A percentile compares a stretch with the other conserved stretches of the same genome.
These are phyloP conservation scores for Penicillium sp. DNA, from an alignment of 2,329 filamentous ascomycete species.

Conservation along the genomic window DNA sequence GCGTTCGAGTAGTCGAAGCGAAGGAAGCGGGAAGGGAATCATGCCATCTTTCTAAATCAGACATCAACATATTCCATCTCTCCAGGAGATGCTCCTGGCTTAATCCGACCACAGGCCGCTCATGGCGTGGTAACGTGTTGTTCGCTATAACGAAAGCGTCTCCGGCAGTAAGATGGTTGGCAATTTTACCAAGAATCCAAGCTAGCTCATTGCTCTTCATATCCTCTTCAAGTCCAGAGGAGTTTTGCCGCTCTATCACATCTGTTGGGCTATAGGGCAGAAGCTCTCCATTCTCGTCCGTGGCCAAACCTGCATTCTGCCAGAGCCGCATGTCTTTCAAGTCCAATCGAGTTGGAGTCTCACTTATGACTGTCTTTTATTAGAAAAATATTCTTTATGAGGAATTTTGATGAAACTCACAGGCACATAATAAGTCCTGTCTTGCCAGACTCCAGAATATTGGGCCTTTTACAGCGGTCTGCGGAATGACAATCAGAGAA, in stretches of 20 bases:
- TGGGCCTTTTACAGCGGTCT: too few relatives aligned
- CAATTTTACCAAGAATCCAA: conserved; percentile 20
- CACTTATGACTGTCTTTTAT: too few relatives aligned
- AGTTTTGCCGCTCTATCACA: conserved; percentile 4
- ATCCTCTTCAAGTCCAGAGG: conserved; percentile 11
- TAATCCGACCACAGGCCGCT: conserved; percentile 10
- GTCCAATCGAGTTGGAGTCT: too few relatives aligned
- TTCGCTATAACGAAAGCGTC: conserved; percentile 11
- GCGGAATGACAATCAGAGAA: too few relatives aligned
- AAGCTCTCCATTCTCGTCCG: conserved; percentile 3
- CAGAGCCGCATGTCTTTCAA: conserved; percentile 8
- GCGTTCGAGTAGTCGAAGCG: conserved; percentile 49
- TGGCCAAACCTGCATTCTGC: conserved; percentile 17
- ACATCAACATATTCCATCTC: conserved; percentile 53
- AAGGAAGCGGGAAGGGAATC: conserved; percentile 56
- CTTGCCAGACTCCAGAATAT: too few relatives aligned
- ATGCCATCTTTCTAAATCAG: conserved; percentile 56
- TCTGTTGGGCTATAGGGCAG: conserved; percentile 1
- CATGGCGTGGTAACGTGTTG: conserved; percentile 5
- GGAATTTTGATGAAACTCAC: too few relatives aligned
- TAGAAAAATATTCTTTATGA: too few relatives aligned
- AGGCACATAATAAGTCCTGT: too few relatives aligned
- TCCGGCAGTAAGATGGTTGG: conserved; percentile 16
- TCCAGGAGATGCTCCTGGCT: conserved; percentile 16
- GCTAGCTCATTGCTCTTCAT: conserved; percentile 16